Percentiles rank a stretch among this genome's conserved stretches.
Conservation (phyloP, 78 protist genomes). For the Trichosphaerium sp. region DNA sequence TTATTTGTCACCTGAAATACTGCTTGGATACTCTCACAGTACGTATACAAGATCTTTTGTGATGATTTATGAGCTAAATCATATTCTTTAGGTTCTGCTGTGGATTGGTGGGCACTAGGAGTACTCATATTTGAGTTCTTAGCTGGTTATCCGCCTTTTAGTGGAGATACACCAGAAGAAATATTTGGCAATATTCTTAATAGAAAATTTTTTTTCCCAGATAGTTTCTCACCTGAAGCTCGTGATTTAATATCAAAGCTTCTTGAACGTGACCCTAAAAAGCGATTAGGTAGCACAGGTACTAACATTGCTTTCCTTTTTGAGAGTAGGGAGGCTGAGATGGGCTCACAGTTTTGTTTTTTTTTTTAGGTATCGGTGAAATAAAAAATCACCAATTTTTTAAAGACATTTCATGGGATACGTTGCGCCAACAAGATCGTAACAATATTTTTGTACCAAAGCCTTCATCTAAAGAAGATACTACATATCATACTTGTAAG, state of each 20-base stretch:
- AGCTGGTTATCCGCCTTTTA: slow-evolving; percentile 42
- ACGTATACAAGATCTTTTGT: background rate
- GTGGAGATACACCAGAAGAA: slow-evolving; percentile 33
- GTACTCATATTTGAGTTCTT: slow-evolving; percentile 41
- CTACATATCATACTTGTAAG: too few relatives aligned
- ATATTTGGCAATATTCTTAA: slow-evolving; percentile 50
- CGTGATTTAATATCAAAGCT: slow-evolving; percentile 33
- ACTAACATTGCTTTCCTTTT: too few relatives aligned
- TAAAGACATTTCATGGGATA: slow-evolving; percentile 40
- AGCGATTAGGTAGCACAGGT: slow-evolving; percentile 36
- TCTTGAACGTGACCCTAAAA: slow-evolving; percentile 28
- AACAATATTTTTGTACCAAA: too few relatives aligned
- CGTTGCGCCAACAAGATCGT: slow-evolving; percentile 27
- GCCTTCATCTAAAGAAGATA: too few relatives aligned
- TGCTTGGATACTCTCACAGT: slow-evolving; percentile 64
- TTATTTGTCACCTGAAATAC: slow-evolving; percentile 91
- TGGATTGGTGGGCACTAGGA: slow-evolving; percentile 58
- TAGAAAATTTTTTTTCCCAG: slow-evolving; percentile 38
- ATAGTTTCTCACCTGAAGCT: slow-evolving; percentile 24
- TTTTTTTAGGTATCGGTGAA: too few relatives aligned
- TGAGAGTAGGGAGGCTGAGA: too few relatives aligned
- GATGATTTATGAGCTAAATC: background rate
- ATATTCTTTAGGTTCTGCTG: background rate
- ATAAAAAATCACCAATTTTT: slow-evolving; percentile 57
- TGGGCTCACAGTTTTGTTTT: too few relatives aligned